These are phyloP conservation scores for Prunus davidiana DNA, from an alignment of 306 rosid genomes.

Conservation along the genomic window DNA sequence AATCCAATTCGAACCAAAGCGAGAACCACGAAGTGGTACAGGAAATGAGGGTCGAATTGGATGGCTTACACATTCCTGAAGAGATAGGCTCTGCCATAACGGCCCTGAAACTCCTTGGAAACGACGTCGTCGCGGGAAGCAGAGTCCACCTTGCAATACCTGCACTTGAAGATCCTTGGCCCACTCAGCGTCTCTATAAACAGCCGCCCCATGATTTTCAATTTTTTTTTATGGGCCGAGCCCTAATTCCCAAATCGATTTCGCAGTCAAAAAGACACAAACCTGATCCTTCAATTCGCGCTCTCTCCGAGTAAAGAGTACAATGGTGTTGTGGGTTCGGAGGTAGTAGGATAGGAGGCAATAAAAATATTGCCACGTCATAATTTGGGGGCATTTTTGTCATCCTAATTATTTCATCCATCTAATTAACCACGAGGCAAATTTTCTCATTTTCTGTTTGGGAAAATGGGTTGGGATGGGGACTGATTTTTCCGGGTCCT, in stretches of 20 bases:
- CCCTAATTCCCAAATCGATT: slow-evolving; percentile 9
- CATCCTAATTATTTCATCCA: not conserved
- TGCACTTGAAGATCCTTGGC: slow-evolving; percentile 37
- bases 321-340: not conserved
- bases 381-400: not conserved
- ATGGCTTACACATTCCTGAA: slow-evolving; percentile 26
- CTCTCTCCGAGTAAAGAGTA: not conserved
- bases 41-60: not conserved
- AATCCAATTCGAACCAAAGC: not conserved
- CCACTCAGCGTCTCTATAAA: slow-evolving; percentile 27
- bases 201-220: slow-evolving; percentile 27
- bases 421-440: too few relatives aligned
- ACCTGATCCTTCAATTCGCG: not conserved
- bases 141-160: slow-evolving; percentile 32
- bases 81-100: slow-evolving; percentile 33
- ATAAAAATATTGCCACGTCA: not conserved
- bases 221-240: too few relatives aligned
- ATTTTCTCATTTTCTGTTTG: too few relatives aligned
- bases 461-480: too few relatives aligned
- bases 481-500: too few relatives aligned
- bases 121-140: slow-evolving; percentile 29
- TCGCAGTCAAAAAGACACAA: not conserved
- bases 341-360: not conserved
- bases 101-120: slow-evolving; percentile 36
- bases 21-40: not conserved